phyloP scores from a whole-genome alignment of 352 stramenopile genomes.

The Pythium utonaiense region DNA sequence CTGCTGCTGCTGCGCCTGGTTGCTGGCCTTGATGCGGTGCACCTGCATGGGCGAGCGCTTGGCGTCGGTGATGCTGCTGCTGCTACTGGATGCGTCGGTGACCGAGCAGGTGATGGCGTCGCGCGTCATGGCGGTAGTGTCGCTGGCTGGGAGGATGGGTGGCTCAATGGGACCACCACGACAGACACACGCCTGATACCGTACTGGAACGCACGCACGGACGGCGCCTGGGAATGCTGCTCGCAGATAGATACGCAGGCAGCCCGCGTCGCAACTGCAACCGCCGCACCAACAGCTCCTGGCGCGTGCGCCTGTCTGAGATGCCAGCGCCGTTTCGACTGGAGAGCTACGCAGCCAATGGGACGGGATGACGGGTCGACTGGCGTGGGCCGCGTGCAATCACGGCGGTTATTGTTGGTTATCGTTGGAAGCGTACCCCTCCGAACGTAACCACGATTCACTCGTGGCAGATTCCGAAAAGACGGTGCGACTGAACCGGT shows the following conservation, averaged over 20 bases:
- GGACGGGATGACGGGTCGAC: constrained; percentile 9
- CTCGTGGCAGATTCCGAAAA: constrained; percentile 3
- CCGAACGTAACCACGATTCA: neutral
- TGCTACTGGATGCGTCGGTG: constrained; percentile 1
- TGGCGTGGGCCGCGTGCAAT: constrained; percentile 6
- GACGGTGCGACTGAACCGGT: constrained; percentile 13
- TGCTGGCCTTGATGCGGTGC: constrained; percentile 12
- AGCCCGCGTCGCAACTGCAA: neutral
- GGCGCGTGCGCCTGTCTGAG: neutral
- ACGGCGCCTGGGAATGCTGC: too few relatives aligned
- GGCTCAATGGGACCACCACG: too few relatives aligned
- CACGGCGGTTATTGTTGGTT: neutral
- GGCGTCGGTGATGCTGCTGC: neutral
- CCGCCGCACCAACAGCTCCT: neutral
- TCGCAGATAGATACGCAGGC: constrained; percentile 1
- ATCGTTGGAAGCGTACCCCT: too few relatives aligned
- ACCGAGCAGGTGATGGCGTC: constrained; percentile 14
- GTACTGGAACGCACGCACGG: too few relatives aligned
- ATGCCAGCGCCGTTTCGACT: constrained; percentile 11
- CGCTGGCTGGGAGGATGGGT: neutral
- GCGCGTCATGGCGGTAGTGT: constrained; percentile 15
- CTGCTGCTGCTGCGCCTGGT: constrained; percentile 7
- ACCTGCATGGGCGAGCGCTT: constrained; percentile 11
- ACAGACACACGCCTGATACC: too few relatives aligned
- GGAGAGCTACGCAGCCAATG: constrained; percentile 15